phyloP scores from a whole-genome alignment of 129 eudicot genomes.

The Helianthus tuberosus region DNA sequence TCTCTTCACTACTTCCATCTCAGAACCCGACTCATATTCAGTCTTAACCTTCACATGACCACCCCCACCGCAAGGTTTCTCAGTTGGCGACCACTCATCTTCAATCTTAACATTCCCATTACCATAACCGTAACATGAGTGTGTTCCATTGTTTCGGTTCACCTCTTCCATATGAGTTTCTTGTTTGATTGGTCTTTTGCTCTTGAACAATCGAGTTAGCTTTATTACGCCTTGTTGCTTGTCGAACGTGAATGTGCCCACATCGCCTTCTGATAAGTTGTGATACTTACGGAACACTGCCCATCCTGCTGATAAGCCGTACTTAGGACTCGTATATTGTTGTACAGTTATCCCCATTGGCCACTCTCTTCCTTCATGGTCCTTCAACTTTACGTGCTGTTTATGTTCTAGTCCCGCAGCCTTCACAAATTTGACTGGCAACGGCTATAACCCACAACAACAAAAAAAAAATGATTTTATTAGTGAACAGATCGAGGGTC shows the following conservation, averaged over 20 bases:
- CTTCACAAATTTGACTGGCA: conserved; percentile 30
- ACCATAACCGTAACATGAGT: no score
- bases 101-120: background rate
- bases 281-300: background rate
- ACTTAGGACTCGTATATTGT: background rate
- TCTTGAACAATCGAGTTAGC: conserved; percentile 8
- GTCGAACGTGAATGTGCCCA: conserved; percentile 16
- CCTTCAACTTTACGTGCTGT: conserved; percentile 7
- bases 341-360: background rate
- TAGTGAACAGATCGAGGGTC: background rate
- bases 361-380: conserved; percentile 31
- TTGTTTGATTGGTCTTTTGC: conserved; percentile 1
- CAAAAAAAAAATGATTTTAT: background rate
- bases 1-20: background rate
- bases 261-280: conserved; percentile 20
- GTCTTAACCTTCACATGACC: conserved; percentile 6
- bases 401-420: conserved; percentile 19
- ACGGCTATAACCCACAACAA: conserved; percentile 1
- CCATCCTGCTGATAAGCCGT: conserved; percentile 28
- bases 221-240: conserved; percentile 20
- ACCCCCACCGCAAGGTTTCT: conserved; percentile 12
- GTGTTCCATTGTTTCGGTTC: conserved; percentile 3
- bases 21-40: conserved; percentile 2
- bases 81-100: background rate
- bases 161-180: background rate